Evolutionary conservation across 495 filamentous ascomycete genomes (phyloP).

Genomic region (Penicillium riverlandense): DNA sequence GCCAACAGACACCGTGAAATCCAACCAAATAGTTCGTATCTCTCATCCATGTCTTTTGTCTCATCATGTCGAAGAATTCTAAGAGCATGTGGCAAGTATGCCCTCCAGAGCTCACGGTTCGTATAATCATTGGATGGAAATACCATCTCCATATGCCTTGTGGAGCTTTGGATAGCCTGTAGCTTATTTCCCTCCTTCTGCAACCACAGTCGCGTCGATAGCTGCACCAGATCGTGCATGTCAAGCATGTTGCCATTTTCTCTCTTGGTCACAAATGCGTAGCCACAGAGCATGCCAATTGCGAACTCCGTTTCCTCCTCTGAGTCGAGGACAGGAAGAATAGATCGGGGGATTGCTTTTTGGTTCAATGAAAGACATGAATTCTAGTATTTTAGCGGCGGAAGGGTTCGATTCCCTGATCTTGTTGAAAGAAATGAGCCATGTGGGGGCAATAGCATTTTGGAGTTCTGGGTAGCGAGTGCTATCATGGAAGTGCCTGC

Average conservation of each 20-base stretch:
- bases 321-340: constrained; percentile 3
- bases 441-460: constrained; percentile 45
- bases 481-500: constrained; percentile 36
- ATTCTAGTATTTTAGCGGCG: constrained; percentile 32
- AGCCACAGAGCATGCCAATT: constrained; percentile 19
- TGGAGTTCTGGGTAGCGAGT: constrained; percentile 27
- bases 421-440: constrained; percentile 43
- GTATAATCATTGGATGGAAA: constrained; percentile 21
- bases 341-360: constrained; percentile 25
- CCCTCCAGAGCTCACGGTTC: constrained; percentile 21
- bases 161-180: constrained; percentile 6
- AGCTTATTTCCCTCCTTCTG: constrained; percentile 1
- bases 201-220: constrained; percentile 31
- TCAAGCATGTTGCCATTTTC: constrained; percentile 10
- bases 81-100: constrained; percentile 26
- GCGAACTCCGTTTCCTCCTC: constrained; percentile 10
- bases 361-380: constrained; percentile 37
- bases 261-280: constrained; percentile 19
- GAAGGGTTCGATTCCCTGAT: constrained; percentile 23
- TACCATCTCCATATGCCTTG: constrained; percentile 15
- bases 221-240: constrained; percentile 42
- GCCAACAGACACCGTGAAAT: constrained; percentile 7
- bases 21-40: constrained; percentile 8
- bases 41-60: constrained; percentile 5
- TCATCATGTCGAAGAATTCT: constrained; percentile 1